Conservation (phyloP, 495 filamentous ascomycete genomes). For the Margaritispora aquatica region DNA sequence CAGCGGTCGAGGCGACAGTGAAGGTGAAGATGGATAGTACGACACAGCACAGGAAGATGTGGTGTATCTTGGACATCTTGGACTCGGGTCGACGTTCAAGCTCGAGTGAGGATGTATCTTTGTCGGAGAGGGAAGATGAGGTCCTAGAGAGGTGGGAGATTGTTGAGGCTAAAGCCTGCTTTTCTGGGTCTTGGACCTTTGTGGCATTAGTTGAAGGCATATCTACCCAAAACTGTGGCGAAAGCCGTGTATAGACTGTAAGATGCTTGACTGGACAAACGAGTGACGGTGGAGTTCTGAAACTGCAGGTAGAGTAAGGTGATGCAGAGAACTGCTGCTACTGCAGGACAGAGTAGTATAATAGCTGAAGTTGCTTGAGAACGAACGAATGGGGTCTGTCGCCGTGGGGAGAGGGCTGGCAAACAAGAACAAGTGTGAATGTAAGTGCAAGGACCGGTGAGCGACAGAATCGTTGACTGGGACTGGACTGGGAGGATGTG, state of each 20-base stretch:
- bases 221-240: constrained; percentile 9
- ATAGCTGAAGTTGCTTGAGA: neutral
- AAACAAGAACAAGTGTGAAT: too few species aligned
- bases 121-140: neutral
- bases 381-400: neutral
- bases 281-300: neutral
- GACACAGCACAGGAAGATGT: constrained; percentile 8
- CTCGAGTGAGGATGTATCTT: neutral
- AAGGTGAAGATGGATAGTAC: constrained; percentile 12
- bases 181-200: constrained; percentile 8
- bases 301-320: neutral
- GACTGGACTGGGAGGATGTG: neutral
- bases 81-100: neutral
- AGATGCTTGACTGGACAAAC: neutral
- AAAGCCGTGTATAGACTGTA: neutral
- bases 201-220: constrained; percentile 13
- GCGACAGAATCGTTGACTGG: neutral
- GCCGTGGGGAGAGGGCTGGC: neutral
- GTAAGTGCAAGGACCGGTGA: neutral
- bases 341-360: neutral
- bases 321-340: neutral
- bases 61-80: constrained; percentile 16
- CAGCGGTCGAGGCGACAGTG: constrained; percentile 4
- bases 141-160: neutral
- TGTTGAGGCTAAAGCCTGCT: neutral